Conservation (phyloP, 805 yeast genomes). For the Debaryomyces tyrocola region DNA sequence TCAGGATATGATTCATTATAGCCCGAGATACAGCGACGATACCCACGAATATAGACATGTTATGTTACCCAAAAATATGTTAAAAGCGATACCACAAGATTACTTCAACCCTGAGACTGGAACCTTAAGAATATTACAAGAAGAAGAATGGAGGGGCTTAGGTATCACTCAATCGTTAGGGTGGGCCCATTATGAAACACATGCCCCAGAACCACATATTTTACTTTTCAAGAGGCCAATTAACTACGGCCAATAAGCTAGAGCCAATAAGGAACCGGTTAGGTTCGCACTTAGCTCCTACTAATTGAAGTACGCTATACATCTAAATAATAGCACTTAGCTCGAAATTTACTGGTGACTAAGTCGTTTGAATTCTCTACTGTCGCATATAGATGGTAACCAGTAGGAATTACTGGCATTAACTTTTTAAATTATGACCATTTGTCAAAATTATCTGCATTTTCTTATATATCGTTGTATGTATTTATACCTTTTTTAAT, state of each 20-base stretch:
- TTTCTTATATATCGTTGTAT: background rate
- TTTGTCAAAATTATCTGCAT: conserved; percentile 3
- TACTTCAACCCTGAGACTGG: conserved; percentile 94
- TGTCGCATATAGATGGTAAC: background rate
- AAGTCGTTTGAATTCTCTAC: too few relatives aligned
- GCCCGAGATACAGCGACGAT: conserved; percentile 92
- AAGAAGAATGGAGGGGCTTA: conserved; percentile 98
- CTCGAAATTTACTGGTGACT: too few relatives aligned
- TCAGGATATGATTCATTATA: conserved; percentile 91
- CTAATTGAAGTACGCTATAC: too few relatives aligned
- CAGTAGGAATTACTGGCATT: background rate
- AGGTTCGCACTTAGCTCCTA: too few relatives aligned
- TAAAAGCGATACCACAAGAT: conserved; percentile 90
- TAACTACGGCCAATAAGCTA: conserved; percentile 45
- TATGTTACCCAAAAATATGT: conserved; percentile 93
- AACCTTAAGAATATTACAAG: conserved; percentile 82
- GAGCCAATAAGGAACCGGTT: background rate
- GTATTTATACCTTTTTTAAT: background rate
- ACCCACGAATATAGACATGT: conserved; percentile 94
- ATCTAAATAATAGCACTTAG: too few relatives aligned
- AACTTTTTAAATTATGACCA: background rate
- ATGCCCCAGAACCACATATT: conserved; percentile 97
- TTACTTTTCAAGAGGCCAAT: conserved; percentile 73
- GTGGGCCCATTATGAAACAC: conserved; percentile 98
- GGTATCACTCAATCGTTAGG: conserved; percentile 97